Evolutionary conservation across 2,329 filamentous ascomycete genomes (phyloP).

Genomic region (Colletotrichum sp.): DNA sequence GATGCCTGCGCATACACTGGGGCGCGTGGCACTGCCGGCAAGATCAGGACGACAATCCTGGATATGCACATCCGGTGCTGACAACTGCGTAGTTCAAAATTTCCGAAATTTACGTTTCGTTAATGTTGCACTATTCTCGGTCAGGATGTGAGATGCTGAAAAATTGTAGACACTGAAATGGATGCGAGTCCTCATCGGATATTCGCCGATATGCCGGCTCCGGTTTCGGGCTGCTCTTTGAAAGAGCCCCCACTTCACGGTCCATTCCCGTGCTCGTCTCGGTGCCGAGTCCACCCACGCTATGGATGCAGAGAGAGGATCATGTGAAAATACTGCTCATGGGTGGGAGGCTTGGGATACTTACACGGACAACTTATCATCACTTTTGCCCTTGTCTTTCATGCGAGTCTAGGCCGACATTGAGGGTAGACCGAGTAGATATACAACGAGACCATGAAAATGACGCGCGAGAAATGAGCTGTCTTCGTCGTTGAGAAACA

Average conservation of each 20-base stretch:
- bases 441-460: not conserved
- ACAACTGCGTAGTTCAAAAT: fast-evolving
- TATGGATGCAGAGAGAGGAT: no score
- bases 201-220: not conserved
- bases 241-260: not conserved
- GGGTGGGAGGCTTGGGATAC: no score
- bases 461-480: not conserved
- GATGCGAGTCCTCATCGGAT: not conserved
- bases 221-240: not conserved
- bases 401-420: no score
- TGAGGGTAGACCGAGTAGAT: fast-evolving
- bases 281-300: not conserved
- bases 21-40: not conserved
- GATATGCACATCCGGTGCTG: not conserved
- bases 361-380: not conserved
- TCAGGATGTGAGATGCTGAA: not conserved
- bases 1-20: not conserved
- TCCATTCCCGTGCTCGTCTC: not conserved
- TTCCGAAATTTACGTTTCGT: fast-evolving
- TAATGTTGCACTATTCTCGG: not conserved
- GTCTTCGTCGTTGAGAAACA: not conserved
- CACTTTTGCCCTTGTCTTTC: not conserved
- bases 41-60: not conserved
- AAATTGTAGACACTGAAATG: fast-evolving
- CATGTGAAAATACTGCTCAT: no score